Base-by-base conservation (phyloP, 352 stramenopile species). In the Globisporangium nunn region DNA sequence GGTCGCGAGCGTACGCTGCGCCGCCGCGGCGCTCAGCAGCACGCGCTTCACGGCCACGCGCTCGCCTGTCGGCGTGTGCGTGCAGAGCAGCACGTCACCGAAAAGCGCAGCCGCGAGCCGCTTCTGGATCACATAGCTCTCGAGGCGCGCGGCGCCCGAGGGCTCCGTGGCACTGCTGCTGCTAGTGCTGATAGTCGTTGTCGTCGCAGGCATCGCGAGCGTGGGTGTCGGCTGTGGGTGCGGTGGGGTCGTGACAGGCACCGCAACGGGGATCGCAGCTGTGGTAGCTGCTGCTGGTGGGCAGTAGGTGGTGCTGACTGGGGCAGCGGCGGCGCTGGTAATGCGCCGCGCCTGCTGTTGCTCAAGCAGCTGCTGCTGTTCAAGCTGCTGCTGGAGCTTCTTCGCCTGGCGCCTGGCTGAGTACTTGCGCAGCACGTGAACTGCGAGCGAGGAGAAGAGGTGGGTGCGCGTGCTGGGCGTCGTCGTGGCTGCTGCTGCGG, bases 111-210 rank as follows among this genome's bases (percentile, higher is more conserved):
- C 76, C 44, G 79, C 78, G 0, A 93, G 69, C 0, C 76, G 75
- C 58, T 78, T 74, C 66, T 91, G 75, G 63, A 93, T 91, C 63
- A 86, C 74, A 62, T 93, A 93, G 59, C 87, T 67, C 63, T 93
- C 79, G 60, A 93, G 64, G 66, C 87, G 74, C 45, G 67, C 66
- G 43, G 43, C 43, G n/a, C 43, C 43, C n/a, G 43, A 4, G n/a
- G 18, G n/a, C 43, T 48, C 17, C n/a, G 18, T 14, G 7, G n/a
- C n/a, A n/a, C n/a, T n/a, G n/a, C n/a, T n/a, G n/a, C n/a, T n/a
- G n/a, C n/a, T n/a, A n/a, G n/a, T n/a, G n/a, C n/a, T n/a, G n/a
- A n/a, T n/a, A n/a, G n/a, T n/a, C n/a, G n/a, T n/a, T n/a, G 35
- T 40, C 7, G 35, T n/a, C 35, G 74, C 73, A 64, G 65, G 66